Evolutionary conservation across 331 rosid genomes (phyloP), one percentile per base, ranked within the genome.

Genomic region (Cydonia oblonga): DNA sequence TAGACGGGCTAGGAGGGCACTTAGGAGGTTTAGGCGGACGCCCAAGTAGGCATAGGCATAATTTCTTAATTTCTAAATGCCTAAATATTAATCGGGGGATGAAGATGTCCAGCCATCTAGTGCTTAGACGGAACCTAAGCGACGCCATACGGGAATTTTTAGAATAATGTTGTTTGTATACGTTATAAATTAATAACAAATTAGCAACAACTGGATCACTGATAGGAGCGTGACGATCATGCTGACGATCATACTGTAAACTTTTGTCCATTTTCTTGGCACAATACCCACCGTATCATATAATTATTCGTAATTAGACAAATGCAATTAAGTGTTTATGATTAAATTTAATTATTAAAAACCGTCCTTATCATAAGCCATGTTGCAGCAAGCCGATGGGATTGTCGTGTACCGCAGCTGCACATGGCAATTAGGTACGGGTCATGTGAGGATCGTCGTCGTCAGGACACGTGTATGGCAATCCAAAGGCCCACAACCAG

Each of bases 391-490:
- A 40, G 57, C 72, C 77, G 65, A 72, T 58, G 20, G n/a, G 62
- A 24, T 78, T 79, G 86, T 81, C 83, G 29, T 71, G 12, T 75
- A 25, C 38, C 2, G 83, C 44, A 49, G 23, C 24, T 64, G 82
- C 90, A 86, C 91, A 85, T 89, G 90, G 86, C 11, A 35, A 64
- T 76, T 81, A 61, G 89, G 90, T 80, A 29, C 23, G 14, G 24
- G 49, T 73, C 87, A 87, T 76, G 85, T 81, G 83, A 71, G 58
- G 73, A 9, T 70, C 56, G 3, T 38, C 13, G 1, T 25, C 13
- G 42, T 38, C 42, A 38, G 4, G 42, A 38, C 42, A 38, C 42
- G 42, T 38, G 42, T 3, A 38, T 2, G 3, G 9, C 42, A 38
- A 28, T 38, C 42, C 42, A 38, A 38, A 38, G 29, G 1, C 12